Base-by-base conservation (phyloP, 2,329 filamentous ascomycete genomes). In the Talaromyces pinophilus region DNA sequence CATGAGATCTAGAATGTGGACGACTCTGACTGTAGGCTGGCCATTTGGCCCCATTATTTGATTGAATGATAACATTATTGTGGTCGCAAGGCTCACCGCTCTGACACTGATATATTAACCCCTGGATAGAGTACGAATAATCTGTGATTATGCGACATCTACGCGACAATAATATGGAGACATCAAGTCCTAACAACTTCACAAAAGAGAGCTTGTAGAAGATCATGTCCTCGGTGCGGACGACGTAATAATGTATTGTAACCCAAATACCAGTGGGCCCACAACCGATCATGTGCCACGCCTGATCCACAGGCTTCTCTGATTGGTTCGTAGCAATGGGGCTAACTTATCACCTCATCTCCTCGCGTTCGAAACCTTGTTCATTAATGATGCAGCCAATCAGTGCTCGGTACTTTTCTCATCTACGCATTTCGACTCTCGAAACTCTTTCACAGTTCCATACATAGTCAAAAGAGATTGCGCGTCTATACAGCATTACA, bases 1-100 rank as follows among this genome's bases (percentile, higher is more conserved):
- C 54, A 57, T 57, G 19, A 57, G 54, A 57, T 57, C 54, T 38
- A 55, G 52, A 57, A 33, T 57, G 52, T 57, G 52, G 8, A 35
- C n/a, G 52, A 10, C 48, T 13, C 11, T 15, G 48, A 30, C n/a
- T 28, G 19, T 0, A 33, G 50, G 33, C 5, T 52, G 25, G 19
- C 19, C 48, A 35, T 57, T 57, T 22, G 33, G 54, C 54, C 54
- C 54, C 54, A 57, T 57, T 38, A 13, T 33, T 38, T 57, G n/a
- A 13, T 11, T 38, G n/a, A 38, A 38, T 22, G 54, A 40, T 57
- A 40, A 38, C 11, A 22, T 54, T 46, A 11, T 22, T 4, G 46
- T 48, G 46, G 13, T n/a, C 25, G n/a, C 15, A 4, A 40, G 30
- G 10, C 33, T 57, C 54, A 40, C 54, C 54, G 54, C 54, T 57